Evolutionary conservation across 73 alveolate genomes (phyloP).

Genomic region (Paramecium sonneborni): DNA sequence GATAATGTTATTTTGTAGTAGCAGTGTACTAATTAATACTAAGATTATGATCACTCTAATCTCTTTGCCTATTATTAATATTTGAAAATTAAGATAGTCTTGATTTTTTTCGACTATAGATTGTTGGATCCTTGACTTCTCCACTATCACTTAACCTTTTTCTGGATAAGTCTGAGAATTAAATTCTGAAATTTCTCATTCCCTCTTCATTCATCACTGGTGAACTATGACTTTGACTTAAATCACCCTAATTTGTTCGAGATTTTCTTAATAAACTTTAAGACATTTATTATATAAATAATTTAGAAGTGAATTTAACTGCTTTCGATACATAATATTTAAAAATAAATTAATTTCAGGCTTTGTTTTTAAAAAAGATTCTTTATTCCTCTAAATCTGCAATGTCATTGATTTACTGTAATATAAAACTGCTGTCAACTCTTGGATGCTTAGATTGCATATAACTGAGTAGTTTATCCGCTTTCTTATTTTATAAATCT

Average conservation of each 20-base stretch:
- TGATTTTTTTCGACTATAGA: conserved; percentile 1
- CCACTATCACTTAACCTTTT: conserved; percentile 28
- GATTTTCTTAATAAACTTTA: background rate
- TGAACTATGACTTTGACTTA: conserved; percentile 7
- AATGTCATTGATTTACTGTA: conserved; percentile 18
- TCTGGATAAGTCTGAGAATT: conserved; percentile 8
- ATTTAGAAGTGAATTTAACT: background rate
- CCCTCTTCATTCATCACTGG: background rate
- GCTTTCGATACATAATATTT: background rate
- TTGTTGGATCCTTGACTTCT: conserved; percentile 33
- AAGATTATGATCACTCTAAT: background rate
- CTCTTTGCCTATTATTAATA: background rate
- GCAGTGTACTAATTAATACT: background rate
- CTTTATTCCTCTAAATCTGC: conserved; percentile 29
- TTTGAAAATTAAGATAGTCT: conserved; percentile 28
- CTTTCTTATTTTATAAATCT: background rate
- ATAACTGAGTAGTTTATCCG: background rate
- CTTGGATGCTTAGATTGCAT: background rate
- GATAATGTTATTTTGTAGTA: background rate
- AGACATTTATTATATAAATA: background rate
- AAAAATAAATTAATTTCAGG: background rate
- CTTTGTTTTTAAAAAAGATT: background rate
- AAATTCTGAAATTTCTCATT: background rate
- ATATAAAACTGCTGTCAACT: background rate
- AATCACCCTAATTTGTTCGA: background rate